These are phyloP conservation scores for Isoetes engelmannii DNA, from an alignment of 83 land plant genomes.

Conservation along the genomic window DNA sequence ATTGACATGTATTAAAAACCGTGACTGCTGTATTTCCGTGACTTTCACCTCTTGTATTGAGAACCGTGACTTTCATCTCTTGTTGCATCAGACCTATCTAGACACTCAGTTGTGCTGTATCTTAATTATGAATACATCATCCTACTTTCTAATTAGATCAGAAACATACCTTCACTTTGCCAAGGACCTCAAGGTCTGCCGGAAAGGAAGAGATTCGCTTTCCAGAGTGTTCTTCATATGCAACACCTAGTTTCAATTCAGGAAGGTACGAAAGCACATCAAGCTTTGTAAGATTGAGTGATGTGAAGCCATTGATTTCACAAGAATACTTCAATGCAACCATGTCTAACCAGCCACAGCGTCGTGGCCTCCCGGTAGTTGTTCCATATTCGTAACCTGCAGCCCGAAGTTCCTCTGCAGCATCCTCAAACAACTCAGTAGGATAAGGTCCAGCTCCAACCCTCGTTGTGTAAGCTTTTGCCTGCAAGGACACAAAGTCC, in stretches of 20 bases:
- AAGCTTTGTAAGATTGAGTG: slow-evolving; percentile 87
- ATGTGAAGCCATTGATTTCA: slow-evolving; percentile 80
- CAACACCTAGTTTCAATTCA: slow-evolving; percentile 60
- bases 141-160: too few species aligned
- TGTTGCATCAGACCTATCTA: background rate
- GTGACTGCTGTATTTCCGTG: too few species aligned
- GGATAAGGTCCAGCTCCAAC: slow-evolving; percentile 96
- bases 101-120: too few species aligned
- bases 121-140: too few species aligned
- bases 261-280: slow-evolving; percentile 81
- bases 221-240: slow-evolving; percentile 52
- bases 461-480: slow-evolving; percentile 90
- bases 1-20: too few species aligned
- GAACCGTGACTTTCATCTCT: background rate
- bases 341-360: slow-evolving; percentile 94
- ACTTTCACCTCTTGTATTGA: too few species aligned
- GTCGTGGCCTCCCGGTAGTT: slow-evolving; percentile 89
- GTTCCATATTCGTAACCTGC: slow-evolving; percentile 92
- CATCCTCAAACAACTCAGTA: slow-evolving; percentile 63
- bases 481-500: slow-evolving; percentile 37
- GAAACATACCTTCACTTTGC: slow-evolving; percentile 57
- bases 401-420: slow-evolving; percentile 59
- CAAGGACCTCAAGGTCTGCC: slow-evolving; percentile 64
- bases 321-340: slow-evolving; percentile 79
- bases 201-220: slow-evolving; percentile 57